Percentiles rank a stretch among this genome's conserved stretches.
phyloP scores from a whole-genome alignment of 345 rosid genomes.

The Brassica juncea region DNA sequence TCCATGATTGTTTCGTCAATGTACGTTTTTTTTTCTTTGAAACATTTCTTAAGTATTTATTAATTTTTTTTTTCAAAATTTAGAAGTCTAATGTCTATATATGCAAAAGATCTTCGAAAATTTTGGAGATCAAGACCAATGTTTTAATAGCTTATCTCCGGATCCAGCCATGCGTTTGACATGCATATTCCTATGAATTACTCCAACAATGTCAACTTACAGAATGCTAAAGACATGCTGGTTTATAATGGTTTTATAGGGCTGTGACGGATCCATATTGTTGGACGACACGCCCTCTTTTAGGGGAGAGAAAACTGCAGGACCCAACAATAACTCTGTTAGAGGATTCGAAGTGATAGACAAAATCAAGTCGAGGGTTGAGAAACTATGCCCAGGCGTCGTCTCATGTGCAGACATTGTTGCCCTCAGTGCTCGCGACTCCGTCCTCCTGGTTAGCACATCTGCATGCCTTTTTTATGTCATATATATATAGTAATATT shows the following conservation, averaged over 20 bases:
- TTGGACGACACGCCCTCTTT: conserved; percentile 58
- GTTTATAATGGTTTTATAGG: conserved; percentile 40
- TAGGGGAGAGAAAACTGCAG: conserved; percentile 59
- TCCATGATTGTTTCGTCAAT: conserved; percentile 82
- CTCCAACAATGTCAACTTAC: neutral
- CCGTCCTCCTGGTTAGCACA: conserved; percentile 45
- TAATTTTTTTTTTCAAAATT: too few species aligned
- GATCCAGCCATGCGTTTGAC: too few species aligned
- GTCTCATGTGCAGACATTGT: conserved; percentile 72
- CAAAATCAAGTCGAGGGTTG: conserved; percentile 52
- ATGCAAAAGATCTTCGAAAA: too few species aligned
- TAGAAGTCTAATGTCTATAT: too few species aligned
- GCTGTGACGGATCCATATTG: conserved; percentile 71
- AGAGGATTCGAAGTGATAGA: conserved; percentile 61
- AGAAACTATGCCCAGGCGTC: conserved; percentile 53
- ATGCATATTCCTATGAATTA: neutral
- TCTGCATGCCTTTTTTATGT: neutral
- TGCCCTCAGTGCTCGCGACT: conserved; percentile 66
- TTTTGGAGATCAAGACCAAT: too few species aligned
- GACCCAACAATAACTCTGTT: conserved; percentile 55
- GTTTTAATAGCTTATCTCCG: too few species aligned
- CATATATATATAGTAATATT: neutral
- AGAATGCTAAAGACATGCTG: neutral
- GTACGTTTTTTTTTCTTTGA: too few species aligned
- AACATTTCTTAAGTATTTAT: too few species aligned